Evolutionary conservation across 1,139 yeast species (phyloP).

Genomic region (Zygosaccharomyces pseudobailii): DNA sequence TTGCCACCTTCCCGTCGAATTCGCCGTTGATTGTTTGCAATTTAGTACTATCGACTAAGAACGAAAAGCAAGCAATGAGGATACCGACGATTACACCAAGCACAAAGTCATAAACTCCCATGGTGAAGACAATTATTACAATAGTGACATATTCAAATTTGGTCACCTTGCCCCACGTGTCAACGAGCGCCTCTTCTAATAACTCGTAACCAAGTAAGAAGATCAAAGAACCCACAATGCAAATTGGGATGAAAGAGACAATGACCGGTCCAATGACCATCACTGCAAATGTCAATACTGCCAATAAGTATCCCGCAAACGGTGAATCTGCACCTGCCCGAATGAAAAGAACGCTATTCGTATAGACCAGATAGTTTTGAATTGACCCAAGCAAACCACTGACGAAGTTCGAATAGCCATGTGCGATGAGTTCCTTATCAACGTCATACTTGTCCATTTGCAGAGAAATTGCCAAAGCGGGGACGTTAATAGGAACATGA

Average conservation of each 20-base stretch:
- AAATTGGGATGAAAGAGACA: slow-evolving; percentile 91
- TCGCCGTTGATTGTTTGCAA: slow-evolving; percentile 77
- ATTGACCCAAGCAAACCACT: slow-evolving; percentile 85
- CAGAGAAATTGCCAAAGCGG: slow-evolving; percentile 88
- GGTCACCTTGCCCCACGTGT: slow-evolving; percentile 73
- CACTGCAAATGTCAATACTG: slow-evolving; percentile 70
- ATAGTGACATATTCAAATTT: slow-evolving; percentile 80
- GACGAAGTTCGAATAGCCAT: slow-evolving; percentile 84
- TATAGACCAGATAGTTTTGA: slow-evolving; percentile 90
- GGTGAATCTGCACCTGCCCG: slow-evolving; percentile 92
- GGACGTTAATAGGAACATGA: slow-evolving; percentile 96
- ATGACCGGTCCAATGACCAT: slow-evolving; percentile 88
- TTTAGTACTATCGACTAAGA: slow-evolving; percentile 85
- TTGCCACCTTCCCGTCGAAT: slow-evolving; percentile 82
- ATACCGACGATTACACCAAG: slow-evolving; percentile 89
- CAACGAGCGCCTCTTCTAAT: slow-evolving; percentile 77
- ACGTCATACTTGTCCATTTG: slow-evolving; percentile 82
- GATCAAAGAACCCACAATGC: slow-evolving; percentile 91
- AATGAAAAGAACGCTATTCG: slow-evolving; percentile 85
- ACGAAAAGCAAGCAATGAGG: slow-evolving; percentile 83
- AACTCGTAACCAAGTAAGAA: slow-evolving; percentile 87
- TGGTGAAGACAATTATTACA: slow-evolving; percentile 74
- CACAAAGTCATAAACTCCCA: slow-evolving; percentile 96
- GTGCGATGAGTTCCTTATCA: slow-evolving; percentile 89
- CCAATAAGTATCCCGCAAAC: slow-evolving; percentile 81